These are phyloP conservation scores for Cucurbita argyrosperma DNA, from an alignment of 306 rosid genomes.

Conservation along the genomic window DNA sequence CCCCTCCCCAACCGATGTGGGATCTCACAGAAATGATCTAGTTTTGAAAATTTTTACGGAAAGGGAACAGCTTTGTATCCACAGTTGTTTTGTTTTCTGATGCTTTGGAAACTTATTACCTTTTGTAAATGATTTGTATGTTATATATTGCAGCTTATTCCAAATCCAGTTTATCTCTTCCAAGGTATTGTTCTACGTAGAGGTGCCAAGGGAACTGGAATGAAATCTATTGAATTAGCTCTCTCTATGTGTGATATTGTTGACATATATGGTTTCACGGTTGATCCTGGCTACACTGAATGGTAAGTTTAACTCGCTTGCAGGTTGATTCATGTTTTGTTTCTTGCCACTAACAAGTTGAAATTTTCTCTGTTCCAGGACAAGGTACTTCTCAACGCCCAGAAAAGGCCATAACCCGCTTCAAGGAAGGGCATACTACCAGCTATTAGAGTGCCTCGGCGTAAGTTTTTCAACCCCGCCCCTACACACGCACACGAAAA, in stretches of 20 bases:
- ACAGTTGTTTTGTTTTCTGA: background rate
- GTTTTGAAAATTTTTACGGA: background rate
- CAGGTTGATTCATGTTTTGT: background rate
- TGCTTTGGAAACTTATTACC: background rate
- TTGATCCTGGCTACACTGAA: constrained; percentile 95
- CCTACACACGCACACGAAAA: background rate
- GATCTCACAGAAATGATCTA: background rate
- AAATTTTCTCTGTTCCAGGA: constrained; percentile 26
- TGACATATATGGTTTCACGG: constrained; percentile 92
- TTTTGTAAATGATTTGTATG: background rate
- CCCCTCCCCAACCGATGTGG: too few relatives aligned
- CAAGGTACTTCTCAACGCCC: constrained; percentile 83
- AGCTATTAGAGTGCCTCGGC: constrained; percentile 95
- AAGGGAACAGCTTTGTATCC: background rate
- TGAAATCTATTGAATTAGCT: constrained; percentile 92
- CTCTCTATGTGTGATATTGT: constrained; percentile 95
- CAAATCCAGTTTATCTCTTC: constrained; percentile 94
- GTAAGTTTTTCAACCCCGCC: constrained; percentile 22
- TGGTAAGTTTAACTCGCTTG: constrained; percentile 39
- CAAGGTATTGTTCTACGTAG: constrained; percentile 98
- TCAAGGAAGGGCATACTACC: constrained; percentile 98
- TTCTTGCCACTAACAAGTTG: constrained; percentile 2
- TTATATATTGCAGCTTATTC: constrained; percentile 47
- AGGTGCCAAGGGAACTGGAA: constrained; percentile 99
- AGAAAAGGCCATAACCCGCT: constrained; percentile 98